phyloP scores from a whole-genome alignment of 331 rosid species.

The Cucumis variabilis region DNA sequence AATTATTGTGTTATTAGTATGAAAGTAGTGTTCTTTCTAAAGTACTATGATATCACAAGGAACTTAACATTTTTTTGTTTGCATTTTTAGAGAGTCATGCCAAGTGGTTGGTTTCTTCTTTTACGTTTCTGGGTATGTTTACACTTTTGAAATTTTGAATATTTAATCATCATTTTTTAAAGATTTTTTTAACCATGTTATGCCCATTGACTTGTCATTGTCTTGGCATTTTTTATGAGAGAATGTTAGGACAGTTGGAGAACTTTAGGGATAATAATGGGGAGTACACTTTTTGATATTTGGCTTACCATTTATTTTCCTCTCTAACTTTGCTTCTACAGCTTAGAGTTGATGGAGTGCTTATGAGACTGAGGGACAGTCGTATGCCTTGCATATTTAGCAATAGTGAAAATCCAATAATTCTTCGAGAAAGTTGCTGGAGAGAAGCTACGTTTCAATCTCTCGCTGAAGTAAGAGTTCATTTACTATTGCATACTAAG shows the following conservation, averaged over 20 bases:
- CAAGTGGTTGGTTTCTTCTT: slow-evolving; percentile 95
- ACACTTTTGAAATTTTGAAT: slow-evolving; percentile 31
- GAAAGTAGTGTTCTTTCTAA: too few relatives aligned
- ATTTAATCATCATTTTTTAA: not conserved
- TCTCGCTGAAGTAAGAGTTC: slow-evolving; percentile 84
- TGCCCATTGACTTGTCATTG: not conserved
- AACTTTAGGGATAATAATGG: not conserved
- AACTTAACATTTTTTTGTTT: slow-evolving; percentile 42
- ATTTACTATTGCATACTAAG: not conserved
- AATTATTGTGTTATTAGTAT: slow-evolving; percentile 33
- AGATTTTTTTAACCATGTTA: not conserved
- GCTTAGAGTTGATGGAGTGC: slow-evolving; percentile 99
- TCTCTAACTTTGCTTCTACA: slow-evolving; percentile 46
- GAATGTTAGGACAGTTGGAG: not conserved
- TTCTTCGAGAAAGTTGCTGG: slow-evolving; percentile 95
- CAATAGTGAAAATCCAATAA: slow-evolving; percentile 56
- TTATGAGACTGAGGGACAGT: slow-evolving; percentile 94
- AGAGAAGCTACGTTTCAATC: slow-evolving; percentile 90
- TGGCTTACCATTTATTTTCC: slow-evolving; percentile 25
- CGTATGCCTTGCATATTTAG: slow-evolving; percentile 88
- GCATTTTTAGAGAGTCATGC: slow-evolving; percentile 90
- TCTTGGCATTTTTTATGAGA: not conserved
- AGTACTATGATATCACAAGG: not conserved
- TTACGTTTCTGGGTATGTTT: slow-evolving; percentile 91
- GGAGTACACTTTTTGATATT: slow-evolving; percentile 2